A percentile compares a stretch with the other conserved stretches of the same genome.
phyloP scores from a whole-genome alignment of 495 filamentous ascomycete genomes.

The Penicillium macrosclerotiorum region DNA sequence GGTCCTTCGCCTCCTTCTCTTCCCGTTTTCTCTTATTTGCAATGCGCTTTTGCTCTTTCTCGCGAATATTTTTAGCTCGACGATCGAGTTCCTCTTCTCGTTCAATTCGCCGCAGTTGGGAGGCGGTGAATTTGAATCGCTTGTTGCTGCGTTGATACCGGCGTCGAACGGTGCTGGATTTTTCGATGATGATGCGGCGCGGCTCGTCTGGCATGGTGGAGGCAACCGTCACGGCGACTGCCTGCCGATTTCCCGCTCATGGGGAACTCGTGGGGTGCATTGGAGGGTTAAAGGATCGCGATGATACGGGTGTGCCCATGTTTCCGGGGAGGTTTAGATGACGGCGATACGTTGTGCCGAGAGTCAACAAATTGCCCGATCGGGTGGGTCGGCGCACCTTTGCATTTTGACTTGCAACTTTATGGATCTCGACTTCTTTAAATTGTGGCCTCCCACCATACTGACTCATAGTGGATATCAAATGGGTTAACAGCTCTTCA shows the following conservation, averaged over 20 bases:
- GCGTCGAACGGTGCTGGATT: constrained; percentile 43
- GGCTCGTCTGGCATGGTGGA: constrained; percentile 38
- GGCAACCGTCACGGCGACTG: constrained; percentile 21
- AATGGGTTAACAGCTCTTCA: no score
- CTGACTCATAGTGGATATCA: no score
- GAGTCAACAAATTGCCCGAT: constrained; percentile 28
- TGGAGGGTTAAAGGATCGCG: not conserved
- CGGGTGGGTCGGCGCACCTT: not conserved
- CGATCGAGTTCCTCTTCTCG: constrained; percentile 42
- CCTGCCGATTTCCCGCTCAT: constrained; percentile 15
- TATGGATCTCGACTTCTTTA: not conserved
- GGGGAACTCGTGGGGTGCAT: constrained; percentile 7
- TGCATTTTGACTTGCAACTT: not conserved
- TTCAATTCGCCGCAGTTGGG: constrained; percentile 43
- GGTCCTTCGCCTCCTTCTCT: constrained; percentile 41
- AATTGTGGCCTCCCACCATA: no score
- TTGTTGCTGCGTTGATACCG: constrained; percentile 50
- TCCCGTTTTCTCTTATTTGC: constrained; percentile 45
- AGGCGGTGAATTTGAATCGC: constrained; percentile 39
- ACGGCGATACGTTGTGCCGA: constrained; percentile 39
- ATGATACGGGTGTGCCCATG: not conserved
- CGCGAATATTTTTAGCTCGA: constrained; percentile 40
- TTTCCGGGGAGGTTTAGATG: constrained; percentile 4
- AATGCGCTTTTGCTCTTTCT: constrained; percentile 39
- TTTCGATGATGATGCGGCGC: constrained; percentile 43